Percentiles rank a stretch among this genome's conserved stretches.
Conservation (phyloP, 2,329 filamentous ascomycete genomes). For the Colletotrichum chlorophyti region DNA sequence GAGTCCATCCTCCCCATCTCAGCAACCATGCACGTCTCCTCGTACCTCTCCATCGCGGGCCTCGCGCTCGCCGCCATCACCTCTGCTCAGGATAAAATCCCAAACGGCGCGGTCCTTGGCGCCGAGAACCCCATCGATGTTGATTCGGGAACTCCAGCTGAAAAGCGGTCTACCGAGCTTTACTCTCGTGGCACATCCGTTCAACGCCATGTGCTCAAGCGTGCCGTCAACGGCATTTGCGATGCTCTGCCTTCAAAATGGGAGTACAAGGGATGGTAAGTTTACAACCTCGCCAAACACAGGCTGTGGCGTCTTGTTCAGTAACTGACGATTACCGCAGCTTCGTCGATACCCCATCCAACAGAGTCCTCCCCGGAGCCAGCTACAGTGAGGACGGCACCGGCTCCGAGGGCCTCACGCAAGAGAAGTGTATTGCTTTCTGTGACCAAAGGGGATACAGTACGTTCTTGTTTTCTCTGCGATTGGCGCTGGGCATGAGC, state of each 20-base stretch:
- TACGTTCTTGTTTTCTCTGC: background rate
- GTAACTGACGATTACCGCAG: too few relatives aligned
- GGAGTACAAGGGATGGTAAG: constrained; percentile 7
- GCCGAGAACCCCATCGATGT: background rate
- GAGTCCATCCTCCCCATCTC: too few relatives aligned
- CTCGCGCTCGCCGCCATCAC: background rate
- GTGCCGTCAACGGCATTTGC: background rate
- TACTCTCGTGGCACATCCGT: background rate
- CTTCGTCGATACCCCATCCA: background rate
- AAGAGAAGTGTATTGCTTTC: constrained; percentile 51
- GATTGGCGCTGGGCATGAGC: background rate
- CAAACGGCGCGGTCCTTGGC: background rate
- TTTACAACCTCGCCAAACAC: too few relatives aligned
- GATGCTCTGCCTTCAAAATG: background rate
- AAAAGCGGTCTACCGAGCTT: background rate
- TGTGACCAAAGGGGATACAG: constrained; percentile 50
- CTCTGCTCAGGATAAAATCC: background rate
- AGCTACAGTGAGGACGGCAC: background rate
- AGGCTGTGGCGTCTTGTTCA: too few relatives aligned
- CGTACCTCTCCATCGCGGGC: background rate
- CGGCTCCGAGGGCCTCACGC: background rate
- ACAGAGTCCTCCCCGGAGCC: background rate
- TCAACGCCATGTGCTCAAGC: background rate
- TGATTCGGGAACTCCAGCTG: background rate
- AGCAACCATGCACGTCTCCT: constrained; percentile 17